Evolutionary conservation across 179 eudicot genomes (phyloP), one percentile per base, ranked within the genome.

Genomic region (Carnegiea gigantea): DNA sequence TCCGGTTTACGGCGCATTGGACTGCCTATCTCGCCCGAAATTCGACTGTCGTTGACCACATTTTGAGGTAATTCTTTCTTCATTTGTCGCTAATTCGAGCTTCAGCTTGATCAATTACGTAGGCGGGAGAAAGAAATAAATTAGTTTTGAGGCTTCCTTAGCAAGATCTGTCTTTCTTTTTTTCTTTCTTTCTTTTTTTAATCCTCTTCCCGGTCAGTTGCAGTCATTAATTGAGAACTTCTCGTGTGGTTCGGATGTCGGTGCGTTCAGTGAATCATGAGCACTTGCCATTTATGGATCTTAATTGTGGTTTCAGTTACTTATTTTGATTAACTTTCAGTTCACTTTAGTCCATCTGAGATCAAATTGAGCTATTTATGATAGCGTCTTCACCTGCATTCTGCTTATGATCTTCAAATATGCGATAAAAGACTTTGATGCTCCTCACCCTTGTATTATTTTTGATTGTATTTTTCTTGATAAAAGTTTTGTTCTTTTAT

Each of bases 331-430:
- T 30, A 28, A 6, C 11, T 70, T 33, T 33, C 11, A 70, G 73
- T 70, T 70, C 73, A 70, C n/a, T 33, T 6, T 70, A 70, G 44
- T 70, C 12, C 73, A 70, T 33, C 23, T 70, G 73, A 70, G 73
- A 70, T 70, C 46, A 17, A 2, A 11, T 70, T 70, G 8, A 68
- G 20, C 73, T 68, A 68, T 8, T 24, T n/a, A 15, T 64, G 6
- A 7, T n/a, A n/a, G 33, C 0, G n/a, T n/a, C 70, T 64, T n/a
- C 30, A 23, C 8, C 70, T 24, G 44, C 44, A 40, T 7, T 7
- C 30, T 6, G 23, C 70, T 64, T 65, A 26, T 65, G 38, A 26
- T 65, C 71, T 24, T 65, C 30, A 24, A 64, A 64, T n/a, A 23
- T 26, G 12, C 33, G 30, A 64, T 64, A 23, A 57, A 57, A 15